Conservation (phyloP, 1,284 basidiomycete species). For the Ceratorhiza oryzae-sativae region DNA sequence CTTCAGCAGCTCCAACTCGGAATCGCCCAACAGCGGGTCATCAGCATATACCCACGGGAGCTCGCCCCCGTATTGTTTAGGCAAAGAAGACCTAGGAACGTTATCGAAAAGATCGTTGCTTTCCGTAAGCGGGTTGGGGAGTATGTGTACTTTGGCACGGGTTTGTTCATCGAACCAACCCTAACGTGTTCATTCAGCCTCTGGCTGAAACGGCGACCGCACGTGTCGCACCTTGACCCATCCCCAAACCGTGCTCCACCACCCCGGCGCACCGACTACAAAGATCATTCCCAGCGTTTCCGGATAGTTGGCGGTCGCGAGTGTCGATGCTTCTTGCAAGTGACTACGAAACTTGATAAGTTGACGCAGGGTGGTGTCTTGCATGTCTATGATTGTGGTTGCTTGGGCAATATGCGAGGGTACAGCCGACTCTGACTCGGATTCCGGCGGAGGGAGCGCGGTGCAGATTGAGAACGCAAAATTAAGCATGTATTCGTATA, state of each 20-base stretch:
- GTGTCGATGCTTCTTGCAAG: slow-evolving; percentile 72
- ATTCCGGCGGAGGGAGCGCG: slow-evolving; percentile 65
- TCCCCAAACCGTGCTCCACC: slow-evolving; percentile 78
- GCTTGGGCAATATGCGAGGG: slow-evolving; percentile 45
- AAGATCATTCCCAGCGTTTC: slow-evolving; percentile 58
- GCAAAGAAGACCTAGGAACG: slow-evolving; percentile 29
- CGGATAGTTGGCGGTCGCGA: slow-evolving; percentile 80
- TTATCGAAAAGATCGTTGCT: slow-evolving; percentile 22
- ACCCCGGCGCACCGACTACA: slow-evolving; percentile 76
- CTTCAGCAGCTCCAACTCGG: slow-evolving; percentile 34
- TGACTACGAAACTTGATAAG: slow-evolving; percentile 74
- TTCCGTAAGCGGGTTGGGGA: slow-evolving; percentile 47
- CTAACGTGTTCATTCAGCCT: slow-evolving; percentile 49
- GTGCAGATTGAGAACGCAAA: slow-evolving; percentile 71
- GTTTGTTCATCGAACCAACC: slow-evolving; percentile 81
- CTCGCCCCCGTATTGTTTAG: slow-evolving; percentile 41
- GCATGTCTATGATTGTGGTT: slow-evolving; percentile 74
- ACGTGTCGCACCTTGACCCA: slow-evolving; percentile 70
- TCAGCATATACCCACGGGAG: slow-evolving; percentile 41
- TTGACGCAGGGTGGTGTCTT: slow-evolving; percentile 62
- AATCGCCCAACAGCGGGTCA: slow-evolving; percentile 37
- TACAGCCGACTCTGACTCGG: slow-evolving; percentile 54
- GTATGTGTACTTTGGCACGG: slow-evolving; percentile 70
- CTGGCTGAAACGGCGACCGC: neutral
- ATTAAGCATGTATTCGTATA: slow-evolving; percentile 71